Percentiles rank a stretch among this genome's conserved stretches.
phyloP scores from a whole-genome alignment of 345 rosid genomes.

The Fremontodendron californicum region DNA sequence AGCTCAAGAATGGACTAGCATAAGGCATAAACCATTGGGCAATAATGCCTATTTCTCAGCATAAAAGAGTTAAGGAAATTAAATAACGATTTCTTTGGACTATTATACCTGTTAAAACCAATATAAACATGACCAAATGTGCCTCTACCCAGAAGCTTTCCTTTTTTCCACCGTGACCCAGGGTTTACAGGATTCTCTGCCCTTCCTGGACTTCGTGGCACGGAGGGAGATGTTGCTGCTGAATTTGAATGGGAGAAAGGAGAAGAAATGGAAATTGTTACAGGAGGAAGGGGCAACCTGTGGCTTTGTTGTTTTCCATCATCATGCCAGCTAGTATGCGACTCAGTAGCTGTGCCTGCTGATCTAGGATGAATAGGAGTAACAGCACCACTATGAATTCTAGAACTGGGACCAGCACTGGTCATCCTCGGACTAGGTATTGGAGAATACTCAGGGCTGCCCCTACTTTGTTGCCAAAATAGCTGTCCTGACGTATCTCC shows the following conservation, averaged over 20 bases:
- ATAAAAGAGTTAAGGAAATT: not conserved
- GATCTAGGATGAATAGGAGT: conserved; percentile 74
- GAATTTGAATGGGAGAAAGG: conserved; percentile 68
- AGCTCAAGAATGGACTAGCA: not conserved
- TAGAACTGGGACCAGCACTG: conserved; percentile 74
- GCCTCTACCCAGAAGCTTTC: conserved; percentile 73
- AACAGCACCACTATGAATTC: conserved; percentile 77
- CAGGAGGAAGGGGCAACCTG: conserved; percentile 61
- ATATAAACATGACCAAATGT: conserved; percentile 76
- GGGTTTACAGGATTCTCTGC: conserved; percentile 55
- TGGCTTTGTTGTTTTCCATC: conserved; percentile 70
- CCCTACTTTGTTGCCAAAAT: conserved; percentile 67
- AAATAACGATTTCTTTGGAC: not conserved
- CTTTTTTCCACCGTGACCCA: conserved; percentile 70
- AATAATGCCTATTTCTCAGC: not conserved
- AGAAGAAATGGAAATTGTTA: conserved; percentile 44
- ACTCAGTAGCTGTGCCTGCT: conserved; percentile 39
- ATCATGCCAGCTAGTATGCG: conserved; percentile 49
- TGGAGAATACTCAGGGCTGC: conserved; percentile 73
- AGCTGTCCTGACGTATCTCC: conserved; percentile 63
- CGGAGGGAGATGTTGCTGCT: conserved; percentile 66
- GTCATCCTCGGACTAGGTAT: conserved; percentile 71
- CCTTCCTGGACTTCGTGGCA: conserved; percentile 76
- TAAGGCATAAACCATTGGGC: not conserved
- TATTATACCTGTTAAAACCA: conserved; percentile 63